phyloP scores from a whole-genome alignment of 345 rosid genomes.

The Ceriops tagal region DNA sequence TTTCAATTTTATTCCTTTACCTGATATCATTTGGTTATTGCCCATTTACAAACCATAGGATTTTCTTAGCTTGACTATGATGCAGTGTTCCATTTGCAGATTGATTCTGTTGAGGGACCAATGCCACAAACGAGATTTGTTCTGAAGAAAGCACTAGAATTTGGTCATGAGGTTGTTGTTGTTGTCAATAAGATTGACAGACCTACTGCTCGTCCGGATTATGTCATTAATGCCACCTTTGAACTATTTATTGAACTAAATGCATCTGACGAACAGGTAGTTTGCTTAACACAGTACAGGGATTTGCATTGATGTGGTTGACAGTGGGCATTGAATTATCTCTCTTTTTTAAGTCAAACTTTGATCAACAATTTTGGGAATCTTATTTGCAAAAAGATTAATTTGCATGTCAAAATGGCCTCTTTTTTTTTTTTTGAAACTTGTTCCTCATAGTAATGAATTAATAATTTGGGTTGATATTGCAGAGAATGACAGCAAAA shows the following conservation, averaged over 20 bases:
- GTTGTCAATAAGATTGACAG: slow-evolving; percentile 97
- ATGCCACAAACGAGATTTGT: slow-evolving; percentile 99
- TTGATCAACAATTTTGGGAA: background rate
- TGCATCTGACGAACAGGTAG: slow-evolving; percentile 97
- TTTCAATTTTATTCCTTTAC: slow-evolving; percentile 4
- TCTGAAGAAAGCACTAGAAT: slow-evolving; percentile 93
- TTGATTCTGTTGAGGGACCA: slow-evolving; percentile 99
- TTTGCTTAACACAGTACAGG: slow-evolving; percentile 4
- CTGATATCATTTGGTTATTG: background rate
- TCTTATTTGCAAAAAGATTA: background rate
- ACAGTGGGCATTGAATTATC: background rate
- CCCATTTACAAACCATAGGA: background rate
- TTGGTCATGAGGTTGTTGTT: slow-evolving; percentile 92
- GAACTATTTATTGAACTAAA: slow-evolving; percentile 93
- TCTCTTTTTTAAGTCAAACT: background rate
- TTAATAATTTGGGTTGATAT: background rate
- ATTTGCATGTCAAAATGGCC: background rate
- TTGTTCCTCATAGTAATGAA: background rate
- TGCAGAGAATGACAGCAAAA: background rate
- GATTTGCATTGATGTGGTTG: background rate
- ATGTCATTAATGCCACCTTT: slow-evolving; percentile 89
- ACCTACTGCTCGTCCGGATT: slow-evolving; percentile 93
- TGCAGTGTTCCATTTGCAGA: slow-evolving; percentile 37
- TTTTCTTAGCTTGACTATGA: slow-evolving; percentile 1
- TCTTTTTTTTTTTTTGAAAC: slow-evolving; percentile 3